A percentile compares a stretch with the other conserved stretches of the same genome.
These are phyloP conservation scores for Saccharomycopsis amapae DNA, from an alignment of 805 yeast species.

Conservation along the genomic window DNA sequence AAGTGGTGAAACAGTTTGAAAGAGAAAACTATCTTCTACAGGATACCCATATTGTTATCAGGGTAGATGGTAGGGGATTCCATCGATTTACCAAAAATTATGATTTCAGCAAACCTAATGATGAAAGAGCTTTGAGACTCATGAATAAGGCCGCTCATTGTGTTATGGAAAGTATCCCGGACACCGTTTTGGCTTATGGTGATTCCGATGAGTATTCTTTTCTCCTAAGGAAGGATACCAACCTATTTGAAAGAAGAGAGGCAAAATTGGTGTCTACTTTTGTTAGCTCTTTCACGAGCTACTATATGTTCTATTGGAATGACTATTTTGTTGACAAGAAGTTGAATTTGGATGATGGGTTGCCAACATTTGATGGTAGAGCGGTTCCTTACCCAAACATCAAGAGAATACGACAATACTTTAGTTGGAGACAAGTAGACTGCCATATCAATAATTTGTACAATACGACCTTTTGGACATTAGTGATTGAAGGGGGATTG, in stretches of 20 bases:
- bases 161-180: constrained; percentile 59
- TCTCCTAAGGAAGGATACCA: constrained; percentile 55
- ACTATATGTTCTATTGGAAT: constrained; percentile 65
- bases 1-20: constrained; percentile 81
- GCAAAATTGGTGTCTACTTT: constrained; percentile 72
- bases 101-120: constrained; percentile 83
- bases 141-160: constrained; percentile 77
- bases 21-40: constrained; percentile 65
- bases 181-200: constrained; percentile 78
- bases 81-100: constrained; percentile 75
- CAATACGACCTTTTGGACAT: constrained; percentile 87
- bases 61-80: constrained; percentile 92
- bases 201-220: constrained; percentile 94
- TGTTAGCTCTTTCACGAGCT: constrained; percentile 73
- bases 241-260: constrained; percentile 75
- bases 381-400: constrained; percentile 77
- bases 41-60: constrained; percentile 70
- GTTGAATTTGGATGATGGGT: constrained; percentile 29
- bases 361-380: constrained; percentile 89
- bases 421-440: constrained; percentile 94
- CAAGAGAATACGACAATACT: constrained; percentile 62
- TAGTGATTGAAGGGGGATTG: constrained; percentile 62
- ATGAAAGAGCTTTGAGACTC: constrained; percentile 60
- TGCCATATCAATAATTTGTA: constrained; percentile 93
- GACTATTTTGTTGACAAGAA: constrained; percentile 43